A percentile compares a stretch with the other conserved stretches of the same genome.
phyloP scores from a whole-genome alignment of 2,329 filamentous ascomycete genomes.

The Fusarium palustre region DNA sequence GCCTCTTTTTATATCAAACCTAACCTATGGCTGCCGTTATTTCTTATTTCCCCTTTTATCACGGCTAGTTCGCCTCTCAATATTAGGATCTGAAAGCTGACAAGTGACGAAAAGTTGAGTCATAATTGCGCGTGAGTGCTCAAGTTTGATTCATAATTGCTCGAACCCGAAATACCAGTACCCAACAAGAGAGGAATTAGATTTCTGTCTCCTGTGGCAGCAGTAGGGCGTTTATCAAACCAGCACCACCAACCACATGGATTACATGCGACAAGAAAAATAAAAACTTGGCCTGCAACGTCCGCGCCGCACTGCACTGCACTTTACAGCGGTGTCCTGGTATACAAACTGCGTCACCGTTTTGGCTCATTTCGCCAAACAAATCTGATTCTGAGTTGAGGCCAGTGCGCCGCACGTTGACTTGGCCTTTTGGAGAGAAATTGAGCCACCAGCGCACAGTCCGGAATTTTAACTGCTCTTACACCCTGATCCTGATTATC shows the following conservation, averaged over 20 bases:
- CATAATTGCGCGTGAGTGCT: slow-evolving; percentile 36
- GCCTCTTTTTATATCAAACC: slow-evolving; percentile 30
- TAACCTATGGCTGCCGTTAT: slow-evolving; percentile 26
- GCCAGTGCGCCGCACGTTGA: slow-evolving; percentile 45
- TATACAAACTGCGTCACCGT: slow-evolving; percentile 44
- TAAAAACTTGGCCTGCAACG: slow-evolving; percentile 33
- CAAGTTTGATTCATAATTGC: slow-evolving; percentile 34
- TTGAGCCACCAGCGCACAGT: slow-evolving; percentile 26
- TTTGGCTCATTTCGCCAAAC: slow-evolving; percentile 43
- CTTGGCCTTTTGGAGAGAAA: slow-evolving; percentile 33
- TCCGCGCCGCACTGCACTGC: slow-evolving; percentile 33
- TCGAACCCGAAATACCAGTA: slow-evolving; percentile 33
- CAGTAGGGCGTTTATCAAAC: slow-evolving; percentile 27
- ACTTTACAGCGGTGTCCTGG: slow-evolving; percentile 36
- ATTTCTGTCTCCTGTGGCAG: slow-evolving; percentile 20
- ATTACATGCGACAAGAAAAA: slow-evolving; percentile 9
- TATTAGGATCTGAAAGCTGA: slow-evolving; percentile 24
- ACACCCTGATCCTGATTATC: slow-evolving; percentile 42
- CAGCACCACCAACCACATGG: neutral
- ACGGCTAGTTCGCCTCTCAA: slow-evolving; percentile 24
- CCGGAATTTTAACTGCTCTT: slow-evolving; percentile 39
- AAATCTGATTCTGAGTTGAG: slow-evolving; percentile 17
- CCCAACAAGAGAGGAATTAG: slow-evolving; percentile 38
- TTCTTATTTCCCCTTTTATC: slow-evolving; percentile 27
- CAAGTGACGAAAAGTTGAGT: slow-evolving; percentile 36